Percentiles rank a stretch among this genome's conserved stretches.
Conservation (phyloP, 768 basidiomycete species). For the Polyporus arcularius region DNA sequence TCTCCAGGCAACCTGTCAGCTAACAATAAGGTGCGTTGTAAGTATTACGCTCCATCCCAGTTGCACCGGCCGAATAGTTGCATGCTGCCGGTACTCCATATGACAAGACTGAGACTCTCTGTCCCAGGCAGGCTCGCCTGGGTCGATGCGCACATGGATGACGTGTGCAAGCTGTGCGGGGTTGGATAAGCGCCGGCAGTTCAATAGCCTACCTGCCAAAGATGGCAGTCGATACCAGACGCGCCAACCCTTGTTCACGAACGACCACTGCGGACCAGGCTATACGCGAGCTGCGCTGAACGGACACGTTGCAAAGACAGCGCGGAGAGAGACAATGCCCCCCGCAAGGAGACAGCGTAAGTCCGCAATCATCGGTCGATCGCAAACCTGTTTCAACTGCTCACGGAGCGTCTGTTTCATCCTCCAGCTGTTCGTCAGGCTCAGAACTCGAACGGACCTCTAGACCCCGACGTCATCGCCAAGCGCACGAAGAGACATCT, state of each 20-base stretch:
- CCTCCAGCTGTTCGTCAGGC: slow-evolving; percentile 49
- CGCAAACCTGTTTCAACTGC: neutral
- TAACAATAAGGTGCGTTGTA: too few relatives aligned
- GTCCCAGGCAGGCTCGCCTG: too few relatives aligned
- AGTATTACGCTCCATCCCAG: too few relatives aligned
- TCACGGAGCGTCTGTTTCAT: slow-evolving; percentile 5
- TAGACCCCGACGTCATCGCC: slow-evolving; percentile 67
- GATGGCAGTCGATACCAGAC: neutral
- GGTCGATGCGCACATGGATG: too few relatives aligned
- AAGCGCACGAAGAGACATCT: slow-evolving; percentile 78
- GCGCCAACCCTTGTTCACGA: neutral
- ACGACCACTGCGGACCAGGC: neutral
- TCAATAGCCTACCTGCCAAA: slow-evolving; percentile 12
- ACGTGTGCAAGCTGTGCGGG: too few relatives aligned
- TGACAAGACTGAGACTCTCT: too few relatives aligned
- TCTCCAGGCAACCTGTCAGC: too few relatives aligned
- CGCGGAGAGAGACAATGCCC: slow-evolving; percentile 1
- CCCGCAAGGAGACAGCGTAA: slow-evolving; percentile 15
- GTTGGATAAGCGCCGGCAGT: neutral
- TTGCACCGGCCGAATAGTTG: too few relatives aligned
- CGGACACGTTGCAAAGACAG: neutral
- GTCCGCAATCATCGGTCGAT: neutral
- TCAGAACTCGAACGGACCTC: slow-evolving; percentile 36
- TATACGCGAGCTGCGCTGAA: neutral
- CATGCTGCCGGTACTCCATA: too few relatives aligned